These are phyloP conservation scores for Candida gigantensis DNA, from an alignment of 1,139 yeast species.

Conservation along the genomic window DNA sequence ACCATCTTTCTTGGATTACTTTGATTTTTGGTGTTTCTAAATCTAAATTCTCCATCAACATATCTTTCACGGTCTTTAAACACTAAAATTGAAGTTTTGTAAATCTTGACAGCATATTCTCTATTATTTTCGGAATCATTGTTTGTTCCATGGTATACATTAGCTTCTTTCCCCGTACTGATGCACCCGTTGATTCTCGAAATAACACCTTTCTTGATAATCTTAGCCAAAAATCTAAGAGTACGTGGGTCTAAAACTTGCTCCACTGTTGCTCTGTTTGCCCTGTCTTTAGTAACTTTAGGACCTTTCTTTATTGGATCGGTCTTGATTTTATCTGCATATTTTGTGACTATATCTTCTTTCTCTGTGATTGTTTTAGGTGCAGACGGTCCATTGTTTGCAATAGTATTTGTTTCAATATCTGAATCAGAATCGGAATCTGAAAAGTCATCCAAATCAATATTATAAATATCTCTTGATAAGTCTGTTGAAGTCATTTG, in stretches of 20 bases:
- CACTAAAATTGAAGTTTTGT: conserved; percentile 92
- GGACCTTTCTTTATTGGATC: conserved; percentile 60
- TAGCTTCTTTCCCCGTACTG: conserved; percentile 97
- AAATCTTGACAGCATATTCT: conserved; percentile 87
- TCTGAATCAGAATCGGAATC: conserved; percentile 14
- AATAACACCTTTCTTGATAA: conserved; percentile 80
- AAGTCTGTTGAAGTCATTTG: too few species aligned
- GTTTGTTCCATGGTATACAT: conserved; percentile 90
- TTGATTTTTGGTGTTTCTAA: conserved; percentile 78
- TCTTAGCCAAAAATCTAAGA: conserved; percentile 73
- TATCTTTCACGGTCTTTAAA: conserved; percentile 95
- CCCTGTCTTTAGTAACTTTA: conserved; percentile 71
- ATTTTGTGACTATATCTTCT: conserved; percentile 60
- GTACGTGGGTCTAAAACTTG: conserved; percentile 97
- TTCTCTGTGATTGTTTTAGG: conserved; percentile 41
- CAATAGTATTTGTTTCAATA: conserved; percentile 13
- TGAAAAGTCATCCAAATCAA: conserved; percentile 1
- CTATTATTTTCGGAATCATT: conserved; percentile 47
- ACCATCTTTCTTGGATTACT: conserved; percentile 98
- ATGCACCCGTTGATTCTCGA: conserved; percentile 91
- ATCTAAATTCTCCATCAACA: conserved; percentile 94
- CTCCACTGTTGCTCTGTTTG: conserved; percentile 95
- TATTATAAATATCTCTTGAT: too few species aligned
- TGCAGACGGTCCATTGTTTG: neutral
- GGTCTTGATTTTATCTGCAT: conserved; percentile 63